Conservation (phyloP, 164 flowering plant species). For the Tinospora cordifolia region DNA sequence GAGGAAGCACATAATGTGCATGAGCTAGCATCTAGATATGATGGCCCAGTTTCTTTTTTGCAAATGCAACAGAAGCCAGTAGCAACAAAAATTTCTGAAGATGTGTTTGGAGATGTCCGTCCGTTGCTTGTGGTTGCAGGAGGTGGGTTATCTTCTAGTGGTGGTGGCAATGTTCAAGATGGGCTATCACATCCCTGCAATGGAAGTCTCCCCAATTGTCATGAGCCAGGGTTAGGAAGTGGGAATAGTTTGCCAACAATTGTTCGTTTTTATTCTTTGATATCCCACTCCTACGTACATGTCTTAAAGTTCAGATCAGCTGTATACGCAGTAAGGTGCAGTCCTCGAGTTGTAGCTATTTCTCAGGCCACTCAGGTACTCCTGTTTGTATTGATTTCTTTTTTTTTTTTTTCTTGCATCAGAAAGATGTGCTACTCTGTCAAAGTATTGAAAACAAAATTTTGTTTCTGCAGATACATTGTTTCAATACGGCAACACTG, state of each 20-base stretch:
- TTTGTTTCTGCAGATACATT: conserved; percentile 47
- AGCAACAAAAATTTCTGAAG: conserved; percentile 29
- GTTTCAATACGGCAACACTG: conserved; percentile 55
- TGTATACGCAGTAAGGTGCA: conserved; percentile 61
- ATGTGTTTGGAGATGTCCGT: conserved; percentile 46
- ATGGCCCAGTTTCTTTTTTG: conserved; percentile 65
- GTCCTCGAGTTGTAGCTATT: conserved; percentile 61
- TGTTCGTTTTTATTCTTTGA: conserved; percentile 62
- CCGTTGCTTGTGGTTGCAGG: conserved; percentile 57
- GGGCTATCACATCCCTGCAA: conserved; percentile 24
- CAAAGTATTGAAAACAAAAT: background rate
- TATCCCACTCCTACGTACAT: conserved; percentile 62
- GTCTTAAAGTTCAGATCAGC: conserved; percentile 58
- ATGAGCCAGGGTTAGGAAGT: conserved; percentile 22
- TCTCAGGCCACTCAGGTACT: conserved; percentile 63
- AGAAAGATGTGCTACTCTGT: background rate
- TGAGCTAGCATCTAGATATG: conserved; percentile 54
- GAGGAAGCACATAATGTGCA: conserved; percentile 67
- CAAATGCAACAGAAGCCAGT: conserved; percentile 61
- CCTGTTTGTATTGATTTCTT: background rate
- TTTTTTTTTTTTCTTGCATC: background rate
- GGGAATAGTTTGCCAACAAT: conserved; percentile 30
- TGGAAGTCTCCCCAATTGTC: conserved; percentile 22
- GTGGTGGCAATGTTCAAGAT: conserved; percentile 25
- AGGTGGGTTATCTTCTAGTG: conserved; percentile 41